Conservation (phyloP, 177 flowering plant genomes). For the Vitis hybrid region DNA sequence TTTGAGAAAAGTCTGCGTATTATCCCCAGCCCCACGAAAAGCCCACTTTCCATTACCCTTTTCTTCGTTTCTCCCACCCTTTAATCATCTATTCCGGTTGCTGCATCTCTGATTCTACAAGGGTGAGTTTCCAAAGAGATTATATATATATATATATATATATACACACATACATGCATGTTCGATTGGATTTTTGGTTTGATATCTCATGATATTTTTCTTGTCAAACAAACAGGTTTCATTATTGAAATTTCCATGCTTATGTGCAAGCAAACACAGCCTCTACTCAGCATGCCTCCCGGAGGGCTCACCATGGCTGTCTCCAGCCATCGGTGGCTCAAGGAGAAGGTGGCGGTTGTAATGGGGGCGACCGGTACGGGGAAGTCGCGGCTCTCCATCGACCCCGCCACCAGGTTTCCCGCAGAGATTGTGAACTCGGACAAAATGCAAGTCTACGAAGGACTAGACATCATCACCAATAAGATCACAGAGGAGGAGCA, state of each 20-base stretch:
- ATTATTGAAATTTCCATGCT: slow-evolving; percentile 24
- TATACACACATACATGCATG: too few species aligned
- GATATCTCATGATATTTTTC: too few species aligned
- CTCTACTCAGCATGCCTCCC: slow-evolving; percentile 8
- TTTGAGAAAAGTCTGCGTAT: too few species aligned
- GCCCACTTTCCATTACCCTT: too few species aligned
- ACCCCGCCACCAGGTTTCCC: slow-evolving; percentile 38
- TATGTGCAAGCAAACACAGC: slow-evolving; percentile 21
- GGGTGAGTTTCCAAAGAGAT: too few species aligned
- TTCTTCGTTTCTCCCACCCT: too few species aligned
- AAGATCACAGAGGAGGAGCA: slow-evolving; percentile 45
- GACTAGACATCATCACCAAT: slow-evolving; percentile 48
- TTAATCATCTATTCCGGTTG: too few species aligned
- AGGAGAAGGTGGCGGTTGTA: slow-evolving; percentile 46
- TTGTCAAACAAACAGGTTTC: not conserved
- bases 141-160: too few species aligned
- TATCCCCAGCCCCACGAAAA: too few species aligned
- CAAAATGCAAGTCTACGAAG: slow-evolving; percentile 53
- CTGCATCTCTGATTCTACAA: too few species aligned
- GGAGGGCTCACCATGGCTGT: slow-evolving; percentile 17
- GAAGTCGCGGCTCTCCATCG: slow-evolving; percentile 52
- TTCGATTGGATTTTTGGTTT: too few species aligned
- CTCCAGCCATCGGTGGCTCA: too few species aligned
- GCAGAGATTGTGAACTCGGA: slow-evolving; percentile 56
- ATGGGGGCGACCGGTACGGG: slow-evolving; percentile 59